Base-by-base conservation (phyloP, 129 eudicot species). In the Pittosporum tobira region DNA sequence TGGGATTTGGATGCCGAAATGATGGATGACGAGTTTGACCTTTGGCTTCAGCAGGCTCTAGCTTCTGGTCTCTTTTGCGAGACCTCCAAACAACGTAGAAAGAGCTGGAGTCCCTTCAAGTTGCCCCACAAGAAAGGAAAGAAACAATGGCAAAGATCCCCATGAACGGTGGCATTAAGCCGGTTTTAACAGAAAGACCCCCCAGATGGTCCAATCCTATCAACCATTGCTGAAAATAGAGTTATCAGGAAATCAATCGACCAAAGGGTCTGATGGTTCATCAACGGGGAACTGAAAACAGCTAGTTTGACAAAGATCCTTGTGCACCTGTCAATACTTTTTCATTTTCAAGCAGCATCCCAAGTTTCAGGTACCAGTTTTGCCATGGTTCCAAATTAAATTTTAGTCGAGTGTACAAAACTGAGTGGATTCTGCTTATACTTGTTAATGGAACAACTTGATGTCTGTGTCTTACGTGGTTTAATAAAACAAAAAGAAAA, bases 41-140 rank as follows among this genome's bases (percentile, higher is more conserved):
- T 87, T 69, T 91, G 96, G 98, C 89, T 91, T 36, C 87, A 91
- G 74, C 84, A 91, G 68, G 98, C 96, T 18, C 73, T 86, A 10
- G 94, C 98, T 2, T 83, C 96, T 6, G 98, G 98, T 60, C 82
- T 91, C 8, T 91, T 91, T 63, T 77, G 78, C 44, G 99, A 91
- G 63, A 69, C 94, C 18, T 79, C 96, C 1, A 91, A 86, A 60
- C 87, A 86, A 60, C 87, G 99, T 59, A 75, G 96, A 78, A 91
- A 91, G 72, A 91, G 84, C 62, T 91, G 99, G 99, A 89, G 96
- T 34, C 99, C 99, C 23, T 91, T 91, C 70, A 91, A 87, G 64
- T 69, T 91, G 57, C 79, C 81, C 64, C 96, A 83, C 57, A 91
- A 73, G 69, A 88, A 79, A 60, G 84, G 75, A 36, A 83, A 75